These are phyloP conservation scores for Zarea fungicola DNA, from an alignment of 2,329 filamentous ascomycete genomes.

Conservation along the genomic window DNA sequence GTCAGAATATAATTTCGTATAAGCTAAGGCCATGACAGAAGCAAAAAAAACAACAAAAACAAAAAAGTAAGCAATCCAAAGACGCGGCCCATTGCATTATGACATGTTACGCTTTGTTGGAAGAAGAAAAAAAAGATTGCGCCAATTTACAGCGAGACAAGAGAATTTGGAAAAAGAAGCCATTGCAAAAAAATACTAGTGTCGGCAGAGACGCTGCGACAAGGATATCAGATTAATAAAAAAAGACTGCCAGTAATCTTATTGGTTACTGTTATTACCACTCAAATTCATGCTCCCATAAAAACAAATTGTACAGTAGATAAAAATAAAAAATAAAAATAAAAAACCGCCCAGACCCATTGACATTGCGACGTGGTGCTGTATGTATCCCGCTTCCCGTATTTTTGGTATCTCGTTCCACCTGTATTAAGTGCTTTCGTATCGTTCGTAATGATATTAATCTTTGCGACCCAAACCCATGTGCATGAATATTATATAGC, in stretches of 20 bases:
- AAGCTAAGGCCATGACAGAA: conserved; percentile 13
- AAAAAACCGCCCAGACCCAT: not conserved
- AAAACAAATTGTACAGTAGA: conserved; percentile 2
- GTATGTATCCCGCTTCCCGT: conserved; percentile 6
- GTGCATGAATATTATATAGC: conserved; percentile 15
- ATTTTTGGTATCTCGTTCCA: conserved; percentile 4
- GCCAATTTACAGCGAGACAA: not conserved
- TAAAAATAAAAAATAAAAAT: conserved; percentile 1
- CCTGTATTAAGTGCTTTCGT: conserved; percentile 13
- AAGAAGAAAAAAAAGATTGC: conserved; percentile 9
- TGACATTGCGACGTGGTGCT: conserved; percentile 11
- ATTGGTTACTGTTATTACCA: not conserved
- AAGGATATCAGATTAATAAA: conserved; percentile 4
- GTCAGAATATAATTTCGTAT: conserved; percentile 13
- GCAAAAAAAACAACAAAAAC: conserved; percentile 16
- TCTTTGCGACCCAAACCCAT: conserved; percentile 19
- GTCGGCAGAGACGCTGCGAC: not conserved
- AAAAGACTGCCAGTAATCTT: not conserved
- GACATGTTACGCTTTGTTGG: conserved; percentile 1
- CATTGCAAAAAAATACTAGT: not conserved
- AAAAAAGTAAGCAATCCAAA: conserved; percentile 16
- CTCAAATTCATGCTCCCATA: not conserved
- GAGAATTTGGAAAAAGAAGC: not conserved
- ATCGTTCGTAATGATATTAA: conserved; percentile 20
- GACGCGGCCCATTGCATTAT: not conserved